Evolutionary conservation across 2,329 filamentous ascomycete species (phyloP), one percentile per base, ranked within the genome.

Genomic region (Arthrocladium fulminans): DNA sequence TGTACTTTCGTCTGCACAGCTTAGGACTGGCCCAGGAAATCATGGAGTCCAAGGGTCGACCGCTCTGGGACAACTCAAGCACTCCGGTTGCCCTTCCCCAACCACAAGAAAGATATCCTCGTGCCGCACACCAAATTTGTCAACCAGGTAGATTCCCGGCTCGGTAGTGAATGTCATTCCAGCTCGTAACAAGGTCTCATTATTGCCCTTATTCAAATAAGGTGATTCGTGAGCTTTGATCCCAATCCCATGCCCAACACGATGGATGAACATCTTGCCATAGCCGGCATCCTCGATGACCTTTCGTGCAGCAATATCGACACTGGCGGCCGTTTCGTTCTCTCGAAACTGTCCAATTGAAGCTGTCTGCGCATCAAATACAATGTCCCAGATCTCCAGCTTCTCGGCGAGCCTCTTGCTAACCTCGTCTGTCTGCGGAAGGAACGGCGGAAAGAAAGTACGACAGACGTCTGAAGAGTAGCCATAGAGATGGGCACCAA

Each of bases 161-260:
- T 83, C 80, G 8, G 74, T 74, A 0, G 80, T 82, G 51, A 83
- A 83, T 0, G 73, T 71, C 79, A 83, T 83, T 0, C 79, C 79
- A 0, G 75, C 65, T 39, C 67, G 65, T 3, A 82, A 63, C 0
- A 65, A 56, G 0, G 67, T 65, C 1, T 59, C 62, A 2, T 64
- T 65, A 55, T 83, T 83, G 49, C 76, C 80, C 57, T 81, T 78
- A 59, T 83, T 80, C 25, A 83, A 63, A 54, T 82, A 83, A 0
- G 79, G 79, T 24, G 75, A 78, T 58, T 83, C 79, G 53, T 82
- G 79, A 1, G 79, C 79, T 63, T 83, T 82, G 59, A 83, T 81
- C 0, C 79, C 80, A 41, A 83, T 81, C 1, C 79, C 75, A 55
- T 83, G 80, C 1, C 79, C 79, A 1, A 83, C 65, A 1, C 79